Evolutionary conservation across 2,329 filamentous ascomycete genomes (phyloP).

Genomic region (Fusarium tanahbumbuense): DNA sequence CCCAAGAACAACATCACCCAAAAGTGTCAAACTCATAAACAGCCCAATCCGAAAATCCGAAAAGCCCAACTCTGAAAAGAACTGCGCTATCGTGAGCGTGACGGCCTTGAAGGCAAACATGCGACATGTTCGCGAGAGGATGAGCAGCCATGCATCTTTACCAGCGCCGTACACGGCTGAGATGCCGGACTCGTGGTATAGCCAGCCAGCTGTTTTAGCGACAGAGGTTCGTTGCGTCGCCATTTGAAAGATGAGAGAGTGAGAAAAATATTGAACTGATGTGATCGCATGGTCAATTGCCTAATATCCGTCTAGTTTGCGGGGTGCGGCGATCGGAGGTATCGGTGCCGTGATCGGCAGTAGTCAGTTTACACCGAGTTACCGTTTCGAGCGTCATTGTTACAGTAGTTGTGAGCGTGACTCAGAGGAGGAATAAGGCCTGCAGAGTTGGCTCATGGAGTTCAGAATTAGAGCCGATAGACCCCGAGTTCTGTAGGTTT

Average conservation of each 20-base stretch:
- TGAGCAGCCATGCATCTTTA: slow-evolving; percentile 49
- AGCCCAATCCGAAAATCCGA: slow-evolving; percentile 70
- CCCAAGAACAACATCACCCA: slow-evolving; percentile 70
- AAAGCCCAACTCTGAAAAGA: slow-evolving; percentile 66
- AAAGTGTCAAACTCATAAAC: slow-evolving; percentile 73
- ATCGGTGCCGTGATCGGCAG: slow-evolving; percentile 35
- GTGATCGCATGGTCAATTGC: slow-evolving; percentile 5
- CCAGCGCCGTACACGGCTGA: slow-evolving; percentile 59
- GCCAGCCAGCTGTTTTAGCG: slow-evolving; percentile 38
- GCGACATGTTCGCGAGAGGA: slow-evolving; percentile 57
- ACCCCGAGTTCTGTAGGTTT: neutral
- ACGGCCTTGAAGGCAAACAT: slow-evolving; percentile 74
- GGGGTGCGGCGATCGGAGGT: slow-evolving; percentile 31
- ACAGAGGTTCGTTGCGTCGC: slow-evolving; percentile 18
- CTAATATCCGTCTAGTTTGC: slow-evolving; percentile 11
- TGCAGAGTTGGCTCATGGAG: neutral
- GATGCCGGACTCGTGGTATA: slow-evolving; percentile 62
- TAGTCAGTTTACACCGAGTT: slow-evolving; percentile 17
- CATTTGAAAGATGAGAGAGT: neutral
- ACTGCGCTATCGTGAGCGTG: slow-evolving; percentile 70
- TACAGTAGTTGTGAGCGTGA: neutral
- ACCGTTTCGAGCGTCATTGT: slow-evolving; percentile 16
- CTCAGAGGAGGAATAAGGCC: neutral
- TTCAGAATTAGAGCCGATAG: neutral
- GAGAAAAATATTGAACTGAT: neutral